These are phyloP conservation scores for Pestalotiopsis sp. DNA, from an alignment of 2,329 filamentous ascomycete genomes.

Conservation along the genomic window DNA sequence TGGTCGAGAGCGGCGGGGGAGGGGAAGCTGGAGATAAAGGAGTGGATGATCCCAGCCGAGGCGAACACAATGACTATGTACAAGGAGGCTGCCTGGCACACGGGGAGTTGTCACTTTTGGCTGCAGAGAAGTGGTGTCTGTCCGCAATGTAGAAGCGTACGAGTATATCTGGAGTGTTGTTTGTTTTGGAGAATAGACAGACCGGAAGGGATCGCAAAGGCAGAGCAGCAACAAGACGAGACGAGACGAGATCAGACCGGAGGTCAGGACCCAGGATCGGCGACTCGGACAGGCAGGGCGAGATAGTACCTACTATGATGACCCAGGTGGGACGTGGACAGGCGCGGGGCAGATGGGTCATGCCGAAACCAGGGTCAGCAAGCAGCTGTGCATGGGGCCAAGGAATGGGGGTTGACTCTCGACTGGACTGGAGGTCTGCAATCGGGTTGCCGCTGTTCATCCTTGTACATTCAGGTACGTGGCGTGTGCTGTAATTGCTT, in stretches of 20 bases:
- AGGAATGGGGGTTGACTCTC: neutral
- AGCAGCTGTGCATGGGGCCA: neutral
- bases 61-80: conserved; percentile 15
- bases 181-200: neutral
- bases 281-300: conserved; percentile 11
- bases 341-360: conserved; percentile 15
- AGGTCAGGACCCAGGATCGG: conserved; percentile 10
- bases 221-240: neutral
- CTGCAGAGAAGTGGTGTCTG: neutral
- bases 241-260: neutral
- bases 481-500: no score
- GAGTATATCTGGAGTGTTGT: conserved; percentile 7
- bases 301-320: neutral
- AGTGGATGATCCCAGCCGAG: conserved; percentile 20
- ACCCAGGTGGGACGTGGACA: neutral
- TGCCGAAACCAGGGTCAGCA: conserved; percentile 10
- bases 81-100: neutral
- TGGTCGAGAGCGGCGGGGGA: conserved; percentile 8
- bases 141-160: neutral
- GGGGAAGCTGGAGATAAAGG: conserved; percentile 17
- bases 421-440: neutral
- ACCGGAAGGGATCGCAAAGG: neutral
- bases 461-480: neutral
- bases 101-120: neutral
- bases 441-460: neutral